Percentiles rank a stretch among this genome's conserved stretches.
phyloP scores from a whole-genome alignment of 1,139 yeast genomes.

The Taphrina flavorubra region DNA sequence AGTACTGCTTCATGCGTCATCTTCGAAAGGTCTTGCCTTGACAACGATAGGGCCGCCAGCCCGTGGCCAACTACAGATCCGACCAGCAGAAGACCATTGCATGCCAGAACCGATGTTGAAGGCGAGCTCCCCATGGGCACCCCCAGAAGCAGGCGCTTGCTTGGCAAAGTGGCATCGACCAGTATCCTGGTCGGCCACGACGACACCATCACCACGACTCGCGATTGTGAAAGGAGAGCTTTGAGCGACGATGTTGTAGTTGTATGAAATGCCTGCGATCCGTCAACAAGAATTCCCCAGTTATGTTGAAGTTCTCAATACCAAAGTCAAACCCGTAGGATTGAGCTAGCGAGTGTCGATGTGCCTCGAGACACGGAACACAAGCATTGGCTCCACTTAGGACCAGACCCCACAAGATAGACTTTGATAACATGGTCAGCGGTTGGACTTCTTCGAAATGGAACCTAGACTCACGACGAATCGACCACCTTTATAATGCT shows the following conservation, averaged over 20 bases:
- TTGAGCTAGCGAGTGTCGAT: conserved; percentile 13
- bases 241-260: conserved; percentile 23
- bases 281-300: background rate
- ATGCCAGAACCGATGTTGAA: conserved; percentile 19
- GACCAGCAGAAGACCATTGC: conserved; percentile 22
- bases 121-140: conserved; percentile 3
- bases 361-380: conserved; percentile 15
- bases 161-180: conserved; percentile 1
- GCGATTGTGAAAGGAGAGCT: background rate
- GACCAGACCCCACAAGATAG: background rate
- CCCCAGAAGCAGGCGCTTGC: background rate
- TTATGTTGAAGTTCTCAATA: background rate
- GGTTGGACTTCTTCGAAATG: background rate
- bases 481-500: conserved; percentile 1
- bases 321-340: conserved; percentile 11
- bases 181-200: conserved; percentile 11
- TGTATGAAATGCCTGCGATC: conserved; percentile 8
- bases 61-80: conserved; percentile 11
- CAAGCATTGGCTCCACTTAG: conserved; percentile 1
- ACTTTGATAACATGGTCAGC: background rate
- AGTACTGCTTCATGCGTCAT: background rate
- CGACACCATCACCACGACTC: background rate
- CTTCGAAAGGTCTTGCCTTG: conserved; percentile 8
- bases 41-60: conserved; percentile 21
- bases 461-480: background rate